phyloP scores from a whole-genome alignment of 495 filamentous ascomycete species.

The Penicillium verhagenii region DNA sequence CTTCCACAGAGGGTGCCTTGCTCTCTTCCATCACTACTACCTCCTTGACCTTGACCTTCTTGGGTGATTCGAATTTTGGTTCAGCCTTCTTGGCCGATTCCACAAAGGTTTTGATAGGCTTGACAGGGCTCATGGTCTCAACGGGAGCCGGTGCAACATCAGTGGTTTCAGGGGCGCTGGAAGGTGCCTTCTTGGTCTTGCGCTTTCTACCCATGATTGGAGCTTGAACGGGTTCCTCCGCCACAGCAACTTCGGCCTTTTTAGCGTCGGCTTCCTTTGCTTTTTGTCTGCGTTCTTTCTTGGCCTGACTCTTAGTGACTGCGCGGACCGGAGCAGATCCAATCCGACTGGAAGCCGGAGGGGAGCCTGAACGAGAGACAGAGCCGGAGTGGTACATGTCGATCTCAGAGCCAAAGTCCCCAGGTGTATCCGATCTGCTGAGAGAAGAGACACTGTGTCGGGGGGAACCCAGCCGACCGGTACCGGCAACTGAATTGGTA shows the following conservation, averaged over 20 bases:
- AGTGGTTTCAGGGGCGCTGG: constrained; percentile 36
- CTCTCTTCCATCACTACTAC: constrained; percentile 32
- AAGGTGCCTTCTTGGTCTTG: constrained; percentile 76
- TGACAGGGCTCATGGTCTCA: constrained; percentile 35
- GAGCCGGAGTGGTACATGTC: constrained; percentile 75
- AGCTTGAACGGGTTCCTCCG: constrained; percentile 65
- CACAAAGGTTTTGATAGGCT: too few species aligned
- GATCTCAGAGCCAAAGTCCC: constrained; percentile 74
- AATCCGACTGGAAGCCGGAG: constrained; percentile 69
- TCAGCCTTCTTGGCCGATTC: constrained; percentile 29
- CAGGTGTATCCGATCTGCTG: constrained; percentile 75
- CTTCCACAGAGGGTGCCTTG: constrained; percentile 31
- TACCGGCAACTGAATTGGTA: constrained; percentile 35
- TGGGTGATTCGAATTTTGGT: constrained; percentile 22
- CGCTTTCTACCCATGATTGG: constrained; percentile 87
- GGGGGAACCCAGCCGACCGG: constrained; percentile 49
- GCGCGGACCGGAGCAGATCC: constrained; percentile 73
- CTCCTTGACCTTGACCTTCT: constrained; percentile 41
- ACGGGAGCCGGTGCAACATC: constrained; percentile 37
- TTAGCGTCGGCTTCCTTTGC: constrained; percentile 64
- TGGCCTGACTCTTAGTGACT: constrained; percentile 88
- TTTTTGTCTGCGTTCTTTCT: constrained; percentile 74
- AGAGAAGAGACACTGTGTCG: constrained; percentile 59
- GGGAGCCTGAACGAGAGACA: constrained; percentile 80
- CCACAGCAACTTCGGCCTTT: constrained; percentile 52